Base-by-base conservation (phyloP, 176 grass and related monocot genomes). In the Juncus inflexus region DNA sequence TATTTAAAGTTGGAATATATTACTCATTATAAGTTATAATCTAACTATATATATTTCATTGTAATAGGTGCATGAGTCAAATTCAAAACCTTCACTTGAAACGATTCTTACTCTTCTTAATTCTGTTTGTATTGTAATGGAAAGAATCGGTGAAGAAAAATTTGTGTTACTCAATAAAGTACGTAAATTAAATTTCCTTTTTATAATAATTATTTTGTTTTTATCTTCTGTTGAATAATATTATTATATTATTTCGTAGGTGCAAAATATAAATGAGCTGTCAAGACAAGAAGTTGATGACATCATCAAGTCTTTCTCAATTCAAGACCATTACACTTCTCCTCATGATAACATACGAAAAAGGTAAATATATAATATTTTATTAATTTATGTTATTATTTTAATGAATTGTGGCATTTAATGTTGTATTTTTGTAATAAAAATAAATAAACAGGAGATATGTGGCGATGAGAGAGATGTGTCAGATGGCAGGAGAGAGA, bases 121-220 rank as follows among this genome's bases (percentile, higher is more conserved):
- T 68, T 91, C 77, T 41, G 58, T 91, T 57, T 43, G 80, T 66
- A 67, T 61, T 68, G 67, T 79, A 83, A 14, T 97, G 3, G 92
- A 91, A 60, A 89, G 84, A 89, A 81, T 81, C 12, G 66, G 79
- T 11, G 92, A 89, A 86, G 87, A 97, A 83, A 96, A 88, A 69
- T 86, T 83, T 85, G 72, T 97, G 68, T 74, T 91, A 40, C 83
- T 96, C 63, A 96, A 91, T 76, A 96, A 91, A 87, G 92, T 96
- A 88, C 50, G n/a, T 3, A 38, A 59, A 59, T 43, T 54, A 16
- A 3, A 59, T 64, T 13, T 37, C 28, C 11, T 51, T 53, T 10
- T 42, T 37, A 72, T 6, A 38, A 54, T 16, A 39, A 6, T n/a
- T 28, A 41, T 42, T 15, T 42, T 54, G 5, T 6, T 58, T 7